Evolutionary conservation across 371 early-diverging fungal genomes (phyloP), one percentile per base, ranked within the genome.

Genomic region (Circinella umbellata): DNA sequence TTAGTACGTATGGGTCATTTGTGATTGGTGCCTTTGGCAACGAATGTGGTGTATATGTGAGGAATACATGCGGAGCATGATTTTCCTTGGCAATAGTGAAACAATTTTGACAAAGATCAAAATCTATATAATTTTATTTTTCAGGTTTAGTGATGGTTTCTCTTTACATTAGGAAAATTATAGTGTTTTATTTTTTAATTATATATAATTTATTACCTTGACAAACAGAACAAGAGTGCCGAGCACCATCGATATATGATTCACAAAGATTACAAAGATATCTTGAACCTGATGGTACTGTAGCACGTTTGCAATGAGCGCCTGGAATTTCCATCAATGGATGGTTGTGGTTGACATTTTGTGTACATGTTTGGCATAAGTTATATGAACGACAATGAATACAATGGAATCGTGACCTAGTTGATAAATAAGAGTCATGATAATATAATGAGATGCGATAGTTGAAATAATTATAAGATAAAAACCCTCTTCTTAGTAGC

Each of bases 251-350:
- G 20, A 68, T 68, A 4, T n/a, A 36, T 11, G 38, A 35, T 11
- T 68, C 54, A 27, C 68, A 68, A 37, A 53, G 38, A 48, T 61
- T 62, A 54, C 68, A 68, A 7, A 20, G 35, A 51, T 60, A 61
- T 38, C 37, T 27, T 34, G 34, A 7, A 36, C 60, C 14, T 36
- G 55, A 15, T 59, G 64, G 15, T 15, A 9, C 35, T 55, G 39
- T 4, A 38, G 67, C 27, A 18, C 57, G 57, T n/a, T 57, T 57
- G 27, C 57, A 34, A 9, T 3, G 18, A n/a, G 57, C 20, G 34
- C 57, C 57, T 18, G 57, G 57, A 1, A 57, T n/a, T 57, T 57
- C 57, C 57, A 57, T 57, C 57, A 57, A 57, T n/a, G 57, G 34
- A 57, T 57, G 57, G 14, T 18, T 57, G 35, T 57, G 57, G 6